These are phyloP conservation scores for Quercus mongolica DNA, from an alignment of 306 rosid species.

Conservation along the genomic window DNA sequence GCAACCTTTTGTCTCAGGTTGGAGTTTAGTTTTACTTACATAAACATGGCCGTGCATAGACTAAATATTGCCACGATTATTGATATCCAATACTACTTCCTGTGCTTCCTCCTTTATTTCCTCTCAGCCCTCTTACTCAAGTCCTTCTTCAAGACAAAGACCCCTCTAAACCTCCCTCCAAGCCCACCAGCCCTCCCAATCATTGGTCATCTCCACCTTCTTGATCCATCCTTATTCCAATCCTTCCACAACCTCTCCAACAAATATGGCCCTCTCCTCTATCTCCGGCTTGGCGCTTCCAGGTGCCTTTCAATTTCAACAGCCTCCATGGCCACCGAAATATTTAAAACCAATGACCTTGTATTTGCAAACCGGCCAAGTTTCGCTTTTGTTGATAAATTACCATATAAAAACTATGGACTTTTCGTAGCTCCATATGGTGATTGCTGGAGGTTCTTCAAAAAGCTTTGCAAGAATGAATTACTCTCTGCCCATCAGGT, in stretches of 20 bases:
- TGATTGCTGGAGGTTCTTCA: constrained; percentile 46
- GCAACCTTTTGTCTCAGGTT: no score
- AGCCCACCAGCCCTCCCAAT: constrained; percentile 38
- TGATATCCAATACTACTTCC: no score
- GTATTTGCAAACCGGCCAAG: constrained; percentile 32
- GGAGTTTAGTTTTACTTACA: no score
- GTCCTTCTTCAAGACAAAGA: no score
- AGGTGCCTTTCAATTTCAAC: constrained; percentile 34
- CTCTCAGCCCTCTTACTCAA: no score
- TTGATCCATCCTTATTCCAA: constrained; percentile 24
- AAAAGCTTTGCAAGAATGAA: constrained; percentile 33
- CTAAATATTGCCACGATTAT: no score
- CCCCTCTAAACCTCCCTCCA: constrained; percentile 13
- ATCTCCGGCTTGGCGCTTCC: constrained; percentile 37
- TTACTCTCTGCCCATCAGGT: constrained; percentile 22
- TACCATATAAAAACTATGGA: constrained; percentile 31
- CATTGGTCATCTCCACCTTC: constrained; percentile 47
- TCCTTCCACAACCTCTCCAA: constrained; percentile 36
- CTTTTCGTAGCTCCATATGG: constrained; percentile 43
- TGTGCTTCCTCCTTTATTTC: no score
- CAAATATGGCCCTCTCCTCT: constrained; percentile 41
- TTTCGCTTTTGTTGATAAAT: constrained; percentile 34
- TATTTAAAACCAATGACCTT: constrained; percentile 46
- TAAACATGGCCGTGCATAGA: no score
- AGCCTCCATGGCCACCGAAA: constrained; percentile 27